These are phyloP conservation scores for Sporothrix dimorphospora DNA, from an alignment of 2,329 filamentous ascomycete genomes.

Conservation along the genomic window DNA sequence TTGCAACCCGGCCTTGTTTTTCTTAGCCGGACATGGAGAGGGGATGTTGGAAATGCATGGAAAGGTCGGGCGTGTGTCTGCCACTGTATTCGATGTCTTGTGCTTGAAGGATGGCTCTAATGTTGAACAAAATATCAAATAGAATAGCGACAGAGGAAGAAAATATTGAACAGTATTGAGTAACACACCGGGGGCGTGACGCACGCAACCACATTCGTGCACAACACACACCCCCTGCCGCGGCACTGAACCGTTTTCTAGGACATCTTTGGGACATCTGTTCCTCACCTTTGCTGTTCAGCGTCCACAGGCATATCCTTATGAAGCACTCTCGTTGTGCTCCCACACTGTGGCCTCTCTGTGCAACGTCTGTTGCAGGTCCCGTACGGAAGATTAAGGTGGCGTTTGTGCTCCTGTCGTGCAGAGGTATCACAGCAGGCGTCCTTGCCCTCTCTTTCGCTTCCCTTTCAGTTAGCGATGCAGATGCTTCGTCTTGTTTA, in stretches of 20 bases:
- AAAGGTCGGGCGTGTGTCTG: neutral
- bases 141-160: neutral
- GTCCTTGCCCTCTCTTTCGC: neutral
- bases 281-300: neutral
- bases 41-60: too few species aligned
- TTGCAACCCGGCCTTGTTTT: neutral
- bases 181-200: neutral
- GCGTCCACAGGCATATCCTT: neutral
- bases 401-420: constrained; percentile 30
- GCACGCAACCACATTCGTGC: constrained; percentile 12
- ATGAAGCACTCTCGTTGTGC: neutral
- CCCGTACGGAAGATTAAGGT: constrained; percentile 32
- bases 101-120: neutral
- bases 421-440: constrained; percentile 14
- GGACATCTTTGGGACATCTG: neutral
- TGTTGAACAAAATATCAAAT: neutral
- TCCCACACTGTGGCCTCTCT: neutral
- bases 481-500: neutral
- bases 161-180: neutral
- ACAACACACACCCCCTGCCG: neutral
- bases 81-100: neutral
- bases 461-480: neutral
- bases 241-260: constrained; percentile 1
- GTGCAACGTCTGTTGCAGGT: constrained; percentile 11
- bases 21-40: neutral